Evolutionary conservation across 106 monocot genomes (phyloP).

Genomic region (Ottelia alismoides): DNA sequence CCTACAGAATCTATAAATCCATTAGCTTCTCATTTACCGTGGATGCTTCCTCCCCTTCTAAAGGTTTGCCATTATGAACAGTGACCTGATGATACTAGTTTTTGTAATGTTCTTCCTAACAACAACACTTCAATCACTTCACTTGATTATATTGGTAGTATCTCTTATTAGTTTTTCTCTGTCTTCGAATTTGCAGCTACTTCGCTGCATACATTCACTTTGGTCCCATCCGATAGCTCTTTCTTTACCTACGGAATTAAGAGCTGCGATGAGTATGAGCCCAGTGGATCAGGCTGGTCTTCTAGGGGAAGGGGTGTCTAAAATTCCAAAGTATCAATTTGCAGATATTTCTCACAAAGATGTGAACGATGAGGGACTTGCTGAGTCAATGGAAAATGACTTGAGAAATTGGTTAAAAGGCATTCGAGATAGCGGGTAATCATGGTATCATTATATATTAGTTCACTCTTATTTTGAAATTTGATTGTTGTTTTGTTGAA

Average conservation of each 20-base stretch:
- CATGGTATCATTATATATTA: too few species aligned
- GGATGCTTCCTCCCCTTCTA: slow-evolving; percentile 93
- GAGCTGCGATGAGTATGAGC: slow-evolving; percentile 71
- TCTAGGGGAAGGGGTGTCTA: slow-evolving; percentile 61
- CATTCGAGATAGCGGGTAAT: slow-evolving; percentile 95
- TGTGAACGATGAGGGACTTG: slow-evolving; percentile 27
- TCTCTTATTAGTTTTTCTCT: background rate
- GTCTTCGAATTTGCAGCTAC: slow-evolving; percentile 42
- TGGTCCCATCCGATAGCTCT: slow-evolving; percentile 68
- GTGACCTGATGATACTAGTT: background rate
- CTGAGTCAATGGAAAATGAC: slow-evolving; percentile 53
- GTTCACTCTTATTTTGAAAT: too few species aligned
- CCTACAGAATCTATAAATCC: slow-evolving; percentile 41
- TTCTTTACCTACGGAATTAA: slow-evolving; percentile 48
- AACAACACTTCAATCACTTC: too few species aligned
- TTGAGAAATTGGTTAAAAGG: slow-evolving; percentile 93
- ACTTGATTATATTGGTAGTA: too few species aligned
- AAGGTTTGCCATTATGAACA: slow-evolving; percentile 25
- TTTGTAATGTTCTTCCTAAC: too few species aligned
- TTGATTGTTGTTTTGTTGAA: too few species aligned
- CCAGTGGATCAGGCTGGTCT: slow-evolving; percentile 65
- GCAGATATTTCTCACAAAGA: slow-evolving; percentile 46
- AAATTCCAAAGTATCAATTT: slow-evolving; percentile 37
- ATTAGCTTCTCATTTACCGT: slow-evolving; percentile 78
- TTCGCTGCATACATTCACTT: slow-evolving; percentile 66